phyloP scores from a whole-genome alignment of 495 filamentous ascomycete species.

The Talaromyces borbonicus region DNA sequence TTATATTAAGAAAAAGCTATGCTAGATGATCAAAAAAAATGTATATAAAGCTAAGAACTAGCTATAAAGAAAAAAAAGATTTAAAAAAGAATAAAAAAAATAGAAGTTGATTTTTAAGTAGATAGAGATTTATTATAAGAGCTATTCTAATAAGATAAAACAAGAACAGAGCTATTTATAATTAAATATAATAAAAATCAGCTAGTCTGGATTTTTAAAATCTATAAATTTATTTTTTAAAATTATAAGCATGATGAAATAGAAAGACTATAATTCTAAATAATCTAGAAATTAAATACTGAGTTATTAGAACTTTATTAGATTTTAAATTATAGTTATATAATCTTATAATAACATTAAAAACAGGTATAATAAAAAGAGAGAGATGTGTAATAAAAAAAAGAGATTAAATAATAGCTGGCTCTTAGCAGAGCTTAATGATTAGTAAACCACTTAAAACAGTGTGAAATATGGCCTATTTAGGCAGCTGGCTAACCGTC shows the following conservation, averaged over 20 bases:
- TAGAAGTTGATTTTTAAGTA: neutral
- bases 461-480: neutral
- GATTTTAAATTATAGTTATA: neutral
- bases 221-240: neutral
- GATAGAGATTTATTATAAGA: neutral
- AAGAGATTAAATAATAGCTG: neutral
- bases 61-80: neutral
- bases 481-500: neutral
- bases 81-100: neutral
- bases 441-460: neutral
- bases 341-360: neutral
- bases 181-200: neutral
- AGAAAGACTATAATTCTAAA: neutral
- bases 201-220: neutral
- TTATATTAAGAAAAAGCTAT: neutral
- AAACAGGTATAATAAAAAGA: neutral
- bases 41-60: neutral
- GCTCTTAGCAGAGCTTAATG: neutral
- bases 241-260: neutral
- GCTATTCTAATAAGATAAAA: neutral
- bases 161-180: no score
- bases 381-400: neutral
- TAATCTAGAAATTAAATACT: neutral
- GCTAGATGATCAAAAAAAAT: neutral
- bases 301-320: neutral